Conservation (phyloP, 345 rosid genomes). For the Arabidopsis suecica region DNA sequence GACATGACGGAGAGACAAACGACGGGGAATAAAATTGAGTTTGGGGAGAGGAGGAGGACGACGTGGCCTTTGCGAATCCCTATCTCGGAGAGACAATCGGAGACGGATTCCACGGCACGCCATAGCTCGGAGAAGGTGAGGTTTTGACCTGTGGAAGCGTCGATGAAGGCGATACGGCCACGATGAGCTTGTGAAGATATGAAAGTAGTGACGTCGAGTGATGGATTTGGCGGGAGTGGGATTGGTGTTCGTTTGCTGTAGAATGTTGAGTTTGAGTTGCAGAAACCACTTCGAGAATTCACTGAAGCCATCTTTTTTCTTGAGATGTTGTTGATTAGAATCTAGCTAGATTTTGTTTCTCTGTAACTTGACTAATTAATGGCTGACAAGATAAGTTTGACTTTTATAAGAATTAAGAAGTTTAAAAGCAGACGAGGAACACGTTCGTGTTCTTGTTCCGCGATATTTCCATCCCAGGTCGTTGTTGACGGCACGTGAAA, state of each 20-base stretch:
- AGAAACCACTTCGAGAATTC: slow-evolving; percentile 62
- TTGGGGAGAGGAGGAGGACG: slow-evolving; percentile 85
- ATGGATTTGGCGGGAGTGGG: slow-evolving; percentile 60
- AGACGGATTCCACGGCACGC: slow-evolving; percentile 74
- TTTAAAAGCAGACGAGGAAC: slow-evolving; percentile 5
- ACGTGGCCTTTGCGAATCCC: slow-evolving; percentile 87
- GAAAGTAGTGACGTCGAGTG: slow-evolving; percentile 73
- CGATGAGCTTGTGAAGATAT: slow-evolving; percentile 81
- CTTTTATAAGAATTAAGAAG: not conserved
- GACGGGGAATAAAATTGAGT: slow-evolving; percentile 83
- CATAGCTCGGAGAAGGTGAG: slow-evolving; percentile 76
- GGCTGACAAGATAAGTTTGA: not conserved
- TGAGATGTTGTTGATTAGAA: not conserved
- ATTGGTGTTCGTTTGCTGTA: slow-evolving; percentile 72
- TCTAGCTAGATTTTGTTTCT: slow-evolving; percentile 19
- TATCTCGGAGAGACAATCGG: slow-evolving; percentile 59
- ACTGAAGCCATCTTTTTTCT: slow-evolving; percentile 34
- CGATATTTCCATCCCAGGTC: slow-evolving; percentile 15
- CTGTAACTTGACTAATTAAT: not conserved
- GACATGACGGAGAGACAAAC: slow-evolving; percentile 97
- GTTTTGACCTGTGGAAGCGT: slow-evolving; percentile 69
- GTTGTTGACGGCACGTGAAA: slow-evolving; percentile 29
- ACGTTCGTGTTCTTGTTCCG: not conserved
- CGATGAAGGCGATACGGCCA: slow-evolving; percentile 82
- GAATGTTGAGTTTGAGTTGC: slow-evolving; percentile 61